Evolutionary conservation across 352 stramenopile genomes (phyloP).

Genomic region (Pythium vanterpoolii): DNA sequence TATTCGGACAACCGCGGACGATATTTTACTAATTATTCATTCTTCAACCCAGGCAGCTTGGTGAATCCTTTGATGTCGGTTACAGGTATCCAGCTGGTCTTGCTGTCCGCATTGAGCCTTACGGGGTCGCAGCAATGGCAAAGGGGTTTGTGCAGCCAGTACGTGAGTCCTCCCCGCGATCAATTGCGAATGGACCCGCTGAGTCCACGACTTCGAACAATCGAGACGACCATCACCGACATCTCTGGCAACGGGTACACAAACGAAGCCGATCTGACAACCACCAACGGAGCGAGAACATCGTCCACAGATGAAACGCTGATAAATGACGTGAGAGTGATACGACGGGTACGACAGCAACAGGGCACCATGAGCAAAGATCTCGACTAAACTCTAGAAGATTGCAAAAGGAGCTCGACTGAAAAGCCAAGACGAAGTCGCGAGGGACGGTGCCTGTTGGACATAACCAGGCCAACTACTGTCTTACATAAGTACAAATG

Average conservation of each 20-base stretch:
- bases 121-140: constrained; percentile 40
- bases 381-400: no score
- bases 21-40: constrained; percentile 47
- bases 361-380: no score
- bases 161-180: constrained; percentile 43
- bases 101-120: constrained; percentile 42
- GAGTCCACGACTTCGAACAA: constrained; percentile 33
- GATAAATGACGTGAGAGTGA: constrained; percentile 47
- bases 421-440: no score
- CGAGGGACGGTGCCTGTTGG: constrained; percentile 1
- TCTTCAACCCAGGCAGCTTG: constrained; percentile 29
- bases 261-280: not conserved
- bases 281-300: not conserved
- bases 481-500: constrained; percentile 1
- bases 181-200: constrained; percentile 44
- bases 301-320: constrained; percentile 28
- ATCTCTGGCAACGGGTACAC: constrained; percentile 40
- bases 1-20: constrained; percentile 38
- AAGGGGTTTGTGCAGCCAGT: constrained; percentile 53
- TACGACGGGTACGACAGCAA: no score
- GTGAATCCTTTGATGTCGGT: constrained; percentile 40
- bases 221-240: constrained; percentile 41
- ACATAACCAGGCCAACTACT: constrained; percentile 1
- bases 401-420: no score
- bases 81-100: constrained; percentile 37